Conservation (phyloP, 139 green algal species). For the Chlamydomonas urium region DNA sequence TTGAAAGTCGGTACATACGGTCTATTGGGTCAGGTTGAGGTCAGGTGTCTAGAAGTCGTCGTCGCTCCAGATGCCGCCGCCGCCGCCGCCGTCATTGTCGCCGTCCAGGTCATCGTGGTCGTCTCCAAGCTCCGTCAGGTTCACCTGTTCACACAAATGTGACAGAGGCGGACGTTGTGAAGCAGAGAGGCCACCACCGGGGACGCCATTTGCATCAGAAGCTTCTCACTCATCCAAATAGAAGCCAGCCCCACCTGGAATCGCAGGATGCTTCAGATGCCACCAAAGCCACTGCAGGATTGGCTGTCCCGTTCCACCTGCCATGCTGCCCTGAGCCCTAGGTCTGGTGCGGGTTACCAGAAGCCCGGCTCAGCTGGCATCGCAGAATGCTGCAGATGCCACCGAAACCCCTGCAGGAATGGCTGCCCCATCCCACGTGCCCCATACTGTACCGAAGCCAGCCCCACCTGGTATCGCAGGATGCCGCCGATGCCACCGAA, state of each 20-base stretch:
- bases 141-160: too few species aligned
- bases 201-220: too few species aligned
- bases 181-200: too few species aligned
- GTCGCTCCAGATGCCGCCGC: too few species aligned
- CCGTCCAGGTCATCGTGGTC: conserved; percentile 37
- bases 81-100: conserved; percentile 41
- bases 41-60: too few species aligned
- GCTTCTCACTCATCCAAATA: too few species aligned
- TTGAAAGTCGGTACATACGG: too few species aligned
- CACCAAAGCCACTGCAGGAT: conserved; percentile 96
- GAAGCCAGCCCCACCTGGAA: conserved; percentile 75
- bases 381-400: conserved; percentile 90
- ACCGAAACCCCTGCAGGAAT: conserved; percentile 97
- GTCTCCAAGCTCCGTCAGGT: conserved; percentile 59
- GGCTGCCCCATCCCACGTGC: conserved; percentile 55
- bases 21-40: too few species aligned
- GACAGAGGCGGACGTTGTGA: too few species aligned
- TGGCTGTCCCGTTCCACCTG: conserved; percentile 67
- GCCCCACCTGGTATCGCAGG: conserved; percentile 87
- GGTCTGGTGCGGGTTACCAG: conserved; percentile 34
- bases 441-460: neutral
- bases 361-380: conserved; percentile 75
- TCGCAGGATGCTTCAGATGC: conserved; percentile 88
- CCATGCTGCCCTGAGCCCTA: too few species aligned
- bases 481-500: conserved; percentile 95